Conservation (phyloP, 768 basidiomycete genomes). For the Hygrocybe punicea region DNA sequence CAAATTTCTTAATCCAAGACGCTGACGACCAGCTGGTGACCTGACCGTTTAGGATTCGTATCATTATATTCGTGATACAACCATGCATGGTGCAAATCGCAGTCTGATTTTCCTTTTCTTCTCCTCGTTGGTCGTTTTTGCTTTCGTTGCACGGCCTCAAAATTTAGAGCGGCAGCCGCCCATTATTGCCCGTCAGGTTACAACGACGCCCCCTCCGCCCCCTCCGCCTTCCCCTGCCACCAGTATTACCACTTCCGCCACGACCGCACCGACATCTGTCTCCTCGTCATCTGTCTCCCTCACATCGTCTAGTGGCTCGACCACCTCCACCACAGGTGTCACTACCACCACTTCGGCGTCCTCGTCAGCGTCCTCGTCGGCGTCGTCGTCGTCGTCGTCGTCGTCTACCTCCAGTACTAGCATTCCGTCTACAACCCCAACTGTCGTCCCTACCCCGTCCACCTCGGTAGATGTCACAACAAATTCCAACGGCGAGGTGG, state of each 20-base stretch:
- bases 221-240: neutral
- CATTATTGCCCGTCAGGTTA: neutral
- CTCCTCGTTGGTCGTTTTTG: neutral
- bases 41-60: no score
- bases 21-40: no score
- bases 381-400: no score
- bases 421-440: conserved; percentile 2
- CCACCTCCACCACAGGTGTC: neutral
- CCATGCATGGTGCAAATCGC: neutral
- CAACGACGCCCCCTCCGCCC: neutral
- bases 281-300: neutral
- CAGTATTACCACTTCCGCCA: neutral
- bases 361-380: no score
- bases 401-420: neutral
- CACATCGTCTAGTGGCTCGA: no score
- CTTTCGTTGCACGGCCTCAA: neutral
- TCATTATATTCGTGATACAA: neutral
- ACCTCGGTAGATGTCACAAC: conserved; percentile 12
- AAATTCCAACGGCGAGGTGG: conserved; percentile 16
- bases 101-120: neutral
- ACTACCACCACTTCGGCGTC: neutral
- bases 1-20: neutral
- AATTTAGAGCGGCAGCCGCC: neutral
- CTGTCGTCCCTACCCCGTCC: conserved; percentile 8
- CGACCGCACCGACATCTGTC: neutral